Conservation (phyloP, 257 asterid genomes). For the Hygrophila difformis region DNA sequence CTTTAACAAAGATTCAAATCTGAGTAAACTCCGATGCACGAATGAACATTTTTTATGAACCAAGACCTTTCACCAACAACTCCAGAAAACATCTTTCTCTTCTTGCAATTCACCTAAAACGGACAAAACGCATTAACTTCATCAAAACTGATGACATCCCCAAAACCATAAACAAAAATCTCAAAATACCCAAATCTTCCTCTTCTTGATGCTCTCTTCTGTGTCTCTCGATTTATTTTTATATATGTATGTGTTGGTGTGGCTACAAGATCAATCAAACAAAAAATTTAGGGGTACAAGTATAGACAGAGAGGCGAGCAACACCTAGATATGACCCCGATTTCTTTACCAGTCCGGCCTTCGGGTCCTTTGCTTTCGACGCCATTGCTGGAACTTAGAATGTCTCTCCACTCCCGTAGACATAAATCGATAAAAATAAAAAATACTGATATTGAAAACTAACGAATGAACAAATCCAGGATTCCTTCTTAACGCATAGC, state of each 20-base stretch:
- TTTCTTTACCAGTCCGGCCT: too few relatives aligned
- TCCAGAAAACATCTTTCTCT: neutral
- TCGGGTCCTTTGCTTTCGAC: too few relatives aligned
- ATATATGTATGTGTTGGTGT: conserved; percentile 14
- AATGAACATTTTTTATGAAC: neutral
- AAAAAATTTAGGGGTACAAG: conserved; percentile 23
- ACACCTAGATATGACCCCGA: too few relatives aligned
- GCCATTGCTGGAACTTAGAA: too few relatives aligned
- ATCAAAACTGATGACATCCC: too few relatives aligned
- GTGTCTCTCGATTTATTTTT: conserved; percentile 10
- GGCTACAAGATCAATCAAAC: conserved; percentile 19
- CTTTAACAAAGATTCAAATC: conserved; percentile 10
- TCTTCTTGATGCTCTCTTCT: conserved; percentile 28
- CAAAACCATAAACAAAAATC: neutral
- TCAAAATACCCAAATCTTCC: neutral
- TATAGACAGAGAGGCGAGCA: conserved; percentile 21
- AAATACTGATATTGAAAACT: too few relatives aligned
- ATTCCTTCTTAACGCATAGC: too few relatives aligned
- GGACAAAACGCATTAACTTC: too few relatives aligned
- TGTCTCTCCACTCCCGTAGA: too few relatives aligned
- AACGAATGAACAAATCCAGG: too few relatives aligned
- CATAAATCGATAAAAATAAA: too few relatives aligned
- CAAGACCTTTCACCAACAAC: neutral
- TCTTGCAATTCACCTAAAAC: neutral
- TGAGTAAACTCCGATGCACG: neutral